Evolutionary conservation across 2,329 filamentous ascomycete genomes (phyloP).

Genomic region (Colletotrichum tabaci): DNA sequence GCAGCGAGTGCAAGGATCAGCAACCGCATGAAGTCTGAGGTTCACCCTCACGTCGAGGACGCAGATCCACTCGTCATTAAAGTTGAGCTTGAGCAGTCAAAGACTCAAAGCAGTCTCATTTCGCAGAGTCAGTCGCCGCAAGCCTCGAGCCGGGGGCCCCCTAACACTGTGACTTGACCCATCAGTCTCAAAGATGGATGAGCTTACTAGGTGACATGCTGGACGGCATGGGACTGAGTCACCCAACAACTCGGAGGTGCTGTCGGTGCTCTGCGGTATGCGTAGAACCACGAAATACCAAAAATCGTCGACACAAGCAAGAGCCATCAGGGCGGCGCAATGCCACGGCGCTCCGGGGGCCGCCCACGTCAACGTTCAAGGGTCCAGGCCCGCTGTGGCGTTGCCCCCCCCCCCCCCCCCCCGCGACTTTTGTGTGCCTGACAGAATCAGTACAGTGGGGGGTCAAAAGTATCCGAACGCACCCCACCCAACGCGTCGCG

Average conservation of each 20-base stretch:
- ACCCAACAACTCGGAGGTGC: too few species aligned
- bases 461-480: too few species aligned
- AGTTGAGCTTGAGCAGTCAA: not conserved
- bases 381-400: constrained; percentile 25
- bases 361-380: constrained; percentile 24
- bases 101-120: not conserved
- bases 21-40: constrained; percentile 24
- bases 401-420: too few species aligned
- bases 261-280: too few species aligned
- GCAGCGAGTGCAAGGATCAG: constrained; percentile 18
- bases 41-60: constrained; percentile 6
- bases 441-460: too few species aligned
- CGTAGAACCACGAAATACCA: too few species aligned
- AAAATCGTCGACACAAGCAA: too few species aligned
- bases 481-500: too few species aligned
- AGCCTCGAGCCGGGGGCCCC: not conserved
- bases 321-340: not conserved
- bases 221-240: not conserved
- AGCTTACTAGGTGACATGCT: not conserved
- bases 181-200: not conserved
- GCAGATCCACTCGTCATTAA: not conserved
- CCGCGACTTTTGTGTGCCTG: not conserved
- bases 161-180: not conserved
- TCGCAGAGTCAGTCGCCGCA: constrained; percentile 18
- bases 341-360: not conserved